These are phyloP conservation scores for Protea cynaroides DNA, from an alignment of 164 flowering plant species.

Conservation along the genomic window DNA sequence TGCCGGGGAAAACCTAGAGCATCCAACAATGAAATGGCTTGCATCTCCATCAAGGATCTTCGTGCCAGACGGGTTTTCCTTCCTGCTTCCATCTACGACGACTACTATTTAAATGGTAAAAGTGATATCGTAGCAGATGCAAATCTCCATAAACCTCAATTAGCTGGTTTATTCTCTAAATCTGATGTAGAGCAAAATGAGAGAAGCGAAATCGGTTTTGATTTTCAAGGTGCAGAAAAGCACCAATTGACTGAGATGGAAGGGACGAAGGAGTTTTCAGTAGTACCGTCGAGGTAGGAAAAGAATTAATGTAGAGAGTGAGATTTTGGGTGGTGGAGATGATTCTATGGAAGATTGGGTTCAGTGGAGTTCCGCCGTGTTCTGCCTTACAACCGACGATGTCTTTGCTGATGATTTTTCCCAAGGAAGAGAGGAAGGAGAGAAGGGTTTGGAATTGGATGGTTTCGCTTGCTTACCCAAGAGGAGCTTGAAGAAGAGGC, in stretches of 20 bases:
- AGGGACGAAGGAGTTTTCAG: not conserved
- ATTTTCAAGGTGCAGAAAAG: not conserved
- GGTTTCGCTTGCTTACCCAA: too few relatives aligned
- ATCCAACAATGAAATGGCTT: not conserved
- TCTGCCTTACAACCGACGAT: too few relatives aligned
- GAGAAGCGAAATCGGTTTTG: too few relatives aligned
- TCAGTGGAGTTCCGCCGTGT: too few relatives aligned
- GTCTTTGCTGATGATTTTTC: too few relatives aligned
- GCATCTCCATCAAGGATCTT: conserved; percentile 34
- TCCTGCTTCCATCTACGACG: conserved; percentile 11
- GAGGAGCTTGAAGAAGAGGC: too few relatives aligned
- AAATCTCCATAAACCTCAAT: not conserved
- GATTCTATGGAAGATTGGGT: conserved; percentile 12
- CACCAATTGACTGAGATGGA: not conserved
- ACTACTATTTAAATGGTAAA: conserved; percentile 2
- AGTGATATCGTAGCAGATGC: not conserved
- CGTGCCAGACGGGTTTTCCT: conserved; percentile 42
- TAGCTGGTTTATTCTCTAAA: too few relatives aligned
- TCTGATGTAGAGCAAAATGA: too few relatives aligned
- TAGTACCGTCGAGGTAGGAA: not conserved
- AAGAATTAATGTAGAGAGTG: conserved; percentile 3
- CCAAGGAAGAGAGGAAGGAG: too few relatives aligned
- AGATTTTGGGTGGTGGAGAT: conserved; percentile 5
- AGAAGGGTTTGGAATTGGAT: too few relatives aligned
- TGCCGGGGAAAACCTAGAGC: not conserved